Evolutionary conservation across 345 rosid species (phyloP).

Genomic region (Alliaria petiolata): DNA sequence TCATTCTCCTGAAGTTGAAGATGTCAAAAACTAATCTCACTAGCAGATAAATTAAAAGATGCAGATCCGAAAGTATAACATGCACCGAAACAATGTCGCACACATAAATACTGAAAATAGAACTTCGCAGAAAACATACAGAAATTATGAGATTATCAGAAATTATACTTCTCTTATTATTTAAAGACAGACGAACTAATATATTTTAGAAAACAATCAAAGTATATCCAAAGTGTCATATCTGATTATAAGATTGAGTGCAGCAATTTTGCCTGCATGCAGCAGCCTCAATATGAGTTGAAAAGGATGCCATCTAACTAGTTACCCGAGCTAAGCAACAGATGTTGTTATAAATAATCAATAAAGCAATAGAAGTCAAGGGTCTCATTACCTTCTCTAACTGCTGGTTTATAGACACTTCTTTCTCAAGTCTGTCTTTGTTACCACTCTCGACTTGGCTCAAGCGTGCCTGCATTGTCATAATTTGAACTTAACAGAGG

Average conservation of each 20-base stretch:
- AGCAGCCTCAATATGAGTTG: constrained; percentile 1
- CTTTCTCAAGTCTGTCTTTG: constrained; percentile 77
- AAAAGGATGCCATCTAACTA: constrained; percentile 10
- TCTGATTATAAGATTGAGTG: not conserved
- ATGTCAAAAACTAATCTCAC: constrained; percentile 10
- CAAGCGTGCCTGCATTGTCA: constrained; percentile 52
- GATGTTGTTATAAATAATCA: not conserved
- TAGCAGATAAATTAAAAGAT: not conserved
- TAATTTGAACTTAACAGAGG: constrained; percentile 6
- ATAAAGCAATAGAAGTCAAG: not conserved
- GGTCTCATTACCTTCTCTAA: constrained; percentile 59
- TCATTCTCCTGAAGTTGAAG: constrained; percentile 52
- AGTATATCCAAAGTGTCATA: not conserved
- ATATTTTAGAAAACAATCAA: not conserved
- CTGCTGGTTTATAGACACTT: constrained; percentile 54
- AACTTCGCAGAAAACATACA: not conserved
- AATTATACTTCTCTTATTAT: not conserved
- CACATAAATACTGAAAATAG: not conserved
- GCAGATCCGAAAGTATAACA: not conserved
- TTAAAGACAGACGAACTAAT: not conserved
- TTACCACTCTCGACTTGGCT: constrained; percentile 68
- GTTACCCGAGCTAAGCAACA: not conserved
- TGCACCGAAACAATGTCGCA: constrained; percentile 1
- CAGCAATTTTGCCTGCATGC: not conserved
- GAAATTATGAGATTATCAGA: not conserved